Conservation (phyloP, 345 rosid species). For the Populus ilicifolia region DNA sequence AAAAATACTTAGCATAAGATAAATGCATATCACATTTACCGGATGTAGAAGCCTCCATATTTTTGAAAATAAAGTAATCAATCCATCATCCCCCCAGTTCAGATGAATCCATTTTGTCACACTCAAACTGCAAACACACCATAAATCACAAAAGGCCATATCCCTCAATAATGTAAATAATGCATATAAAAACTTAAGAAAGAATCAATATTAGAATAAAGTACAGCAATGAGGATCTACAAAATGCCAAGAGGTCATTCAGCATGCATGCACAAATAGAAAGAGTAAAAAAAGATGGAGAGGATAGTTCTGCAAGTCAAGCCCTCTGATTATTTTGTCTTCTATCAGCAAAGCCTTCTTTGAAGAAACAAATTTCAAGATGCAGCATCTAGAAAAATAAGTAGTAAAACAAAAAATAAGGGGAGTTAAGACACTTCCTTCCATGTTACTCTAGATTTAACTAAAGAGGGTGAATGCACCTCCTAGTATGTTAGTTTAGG, state of each 20-base stretch:
- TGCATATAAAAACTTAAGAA: not conserved
- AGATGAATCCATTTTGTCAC: slow-evolving; percentile 97
- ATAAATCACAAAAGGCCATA: not conserved
- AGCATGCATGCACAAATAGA: not conserved
- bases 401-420: too few species aligned
- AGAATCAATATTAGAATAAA: not conserved
- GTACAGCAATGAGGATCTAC: not conserved
- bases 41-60: slow-evolving; percentile 75
- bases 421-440: too few species aligned
- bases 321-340: too few species aligned
- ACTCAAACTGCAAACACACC: slow-evolving; percentile 59
- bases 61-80: slow-evolving; percentile 65
- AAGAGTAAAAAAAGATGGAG: not conserved
- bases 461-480: too few species aligned
- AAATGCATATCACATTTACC: slow-evolving; percentile 34
- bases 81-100: slow-evolving; percentile 95
- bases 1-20: not conserved
- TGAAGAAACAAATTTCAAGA: too few species aligned
- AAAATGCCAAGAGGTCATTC: not conserved
- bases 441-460: too few species aligned
- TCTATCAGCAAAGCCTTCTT: too few species aligned
- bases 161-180: not conserved
- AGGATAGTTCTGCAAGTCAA: too few species aligned
- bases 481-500: too few species aligned
- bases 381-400: too few species aligned